These are phyloP conservation scores for Thamnidium elegans DNA, from an alignment of 192 early-diverging fungal species.

Conservation along the genomic window DNA sequence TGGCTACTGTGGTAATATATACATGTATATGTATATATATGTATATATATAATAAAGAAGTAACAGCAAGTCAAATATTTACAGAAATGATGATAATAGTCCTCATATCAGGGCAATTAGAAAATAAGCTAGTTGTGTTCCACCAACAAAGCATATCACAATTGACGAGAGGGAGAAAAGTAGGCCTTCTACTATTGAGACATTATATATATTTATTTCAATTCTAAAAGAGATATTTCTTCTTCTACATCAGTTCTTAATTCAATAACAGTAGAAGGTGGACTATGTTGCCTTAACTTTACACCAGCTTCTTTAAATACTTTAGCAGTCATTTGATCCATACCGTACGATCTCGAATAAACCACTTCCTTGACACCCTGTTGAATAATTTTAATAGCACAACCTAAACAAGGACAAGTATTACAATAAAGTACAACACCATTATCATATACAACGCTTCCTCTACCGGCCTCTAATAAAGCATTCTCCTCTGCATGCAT, in stretches of 20 bases:
- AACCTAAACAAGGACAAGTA: constrained; percentile 86
- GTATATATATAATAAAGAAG: too few species aligned
- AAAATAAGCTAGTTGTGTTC: too few species aligned
- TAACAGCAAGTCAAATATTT: too few species aligned
- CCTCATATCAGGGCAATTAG: too few species aligned
- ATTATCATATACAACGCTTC: constrained; percentile 60
- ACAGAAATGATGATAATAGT: too few species aligned
- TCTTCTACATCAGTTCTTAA: constrained; percentile 38
- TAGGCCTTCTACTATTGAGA: too few species aligned
- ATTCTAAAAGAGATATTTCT: background rate
- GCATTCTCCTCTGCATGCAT: constrained; percentile 99
- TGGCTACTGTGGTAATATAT: too few species aligned
- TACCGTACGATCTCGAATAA: constrained; percentile 88
- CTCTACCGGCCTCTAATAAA: constrained; percentile 91
- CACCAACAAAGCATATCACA: too few species aligned
- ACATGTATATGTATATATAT: too few species aligned
- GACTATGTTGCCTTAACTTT: constrained; percentile 71
- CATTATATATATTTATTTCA: background rate
- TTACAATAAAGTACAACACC: constrained; percentile 92
- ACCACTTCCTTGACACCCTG: constrained; percentile 90
- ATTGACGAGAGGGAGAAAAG: too few species aligned
- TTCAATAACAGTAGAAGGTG: constrained; percentile 55
- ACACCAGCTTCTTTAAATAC: constrained; percentile 86
- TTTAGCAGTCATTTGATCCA: constrained; percentile 83
- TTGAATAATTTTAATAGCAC: constrained; percentile 97